These are phyloP conservation scores for Boletus rubescentipes DNA, from an alignment of 768 basidiomycete genomes.

Conservation along the genomic window DNA sequence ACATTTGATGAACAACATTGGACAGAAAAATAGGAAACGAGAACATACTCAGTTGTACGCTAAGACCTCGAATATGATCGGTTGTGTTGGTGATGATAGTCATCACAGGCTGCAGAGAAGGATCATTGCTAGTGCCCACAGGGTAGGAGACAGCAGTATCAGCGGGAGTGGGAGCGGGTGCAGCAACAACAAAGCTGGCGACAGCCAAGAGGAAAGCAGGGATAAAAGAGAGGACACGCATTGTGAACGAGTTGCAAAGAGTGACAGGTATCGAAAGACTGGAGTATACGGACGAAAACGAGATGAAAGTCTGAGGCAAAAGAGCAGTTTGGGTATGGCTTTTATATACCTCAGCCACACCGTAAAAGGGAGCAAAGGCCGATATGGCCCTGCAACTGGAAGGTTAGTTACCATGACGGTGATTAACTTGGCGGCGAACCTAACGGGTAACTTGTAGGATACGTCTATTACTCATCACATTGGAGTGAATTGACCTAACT, in stretches of 20 bases:
- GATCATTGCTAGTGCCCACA: slow-evolving; percentile 2
- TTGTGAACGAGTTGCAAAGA: slow-evolving; percentile 11
- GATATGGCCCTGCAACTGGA: background rate
- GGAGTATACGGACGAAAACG: background rate
- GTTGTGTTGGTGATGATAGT: slow-evolving; percentile 14
- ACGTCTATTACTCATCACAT: slow-evolving; percentile 20
- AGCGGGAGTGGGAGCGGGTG: background rate
- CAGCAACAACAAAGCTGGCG: slow-evolving; percentile 9
- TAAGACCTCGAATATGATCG: background rate
- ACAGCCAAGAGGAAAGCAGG: slow-evolving; percentile 10
- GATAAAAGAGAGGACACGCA: slow-evolving; percentile 18
- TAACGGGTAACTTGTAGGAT: background rate
- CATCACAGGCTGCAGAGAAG: slow-evolving; percentile 13
- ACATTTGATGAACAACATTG: background rate
- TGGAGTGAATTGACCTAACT: slow-evolving; percentile 17
- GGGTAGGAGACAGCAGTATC: background rate
- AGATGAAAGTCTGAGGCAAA: slow-evolving; percentile 1
- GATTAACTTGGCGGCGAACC: background rate
- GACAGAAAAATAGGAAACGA: accelerated
- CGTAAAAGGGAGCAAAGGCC: background rate
- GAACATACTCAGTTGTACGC: slow-evolving; percentile 7
- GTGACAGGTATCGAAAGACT: slow-evolving; percentile 13
- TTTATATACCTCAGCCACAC: slow-evolving; percentile 15
- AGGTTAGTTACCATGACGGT: background rate
- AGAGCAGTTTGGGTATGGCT: background rate